These are phyloP conservation scores for Serendipita sp. DNA, from an alignment of 1,284 basidiomycete genomes.

Conservation along the genomic window DNA sequence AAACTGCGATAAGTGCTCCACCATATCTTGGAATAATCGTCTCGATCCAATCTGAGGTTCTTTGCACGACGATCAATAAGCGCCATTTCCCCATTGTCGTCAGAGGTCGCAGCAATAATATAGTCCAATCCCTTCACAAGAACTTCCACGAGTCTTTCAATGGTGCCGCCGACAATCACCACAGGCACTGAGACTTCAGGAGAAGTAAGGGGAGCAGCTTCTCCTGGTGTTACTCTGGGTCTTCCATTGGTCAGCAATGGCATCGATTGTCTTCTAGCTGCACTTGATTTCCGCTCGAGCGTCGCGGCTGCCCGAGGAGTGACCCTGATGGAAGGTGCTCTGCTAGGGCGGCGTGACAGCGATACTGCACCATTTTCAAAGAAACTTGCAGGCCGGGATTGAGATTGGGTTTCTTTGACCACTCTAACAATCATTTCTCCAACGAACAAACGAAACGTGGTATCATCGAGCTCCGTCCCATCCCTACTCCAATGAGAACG, in stretches of 20 bases:
- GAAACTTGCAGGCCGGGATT: slow-evolving; percentile 49
- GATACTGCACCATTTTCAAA: slow-evolving; percentile 26
- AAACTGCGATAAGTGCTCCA: slow-evolving; percentile 70
- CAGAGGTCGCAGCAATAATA: slow-evolving; percentile 59
- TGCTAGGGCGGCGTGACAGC: slow-evolving; percentile 44
- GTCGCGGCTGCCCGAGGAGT: slow-evolving; percentile 49
- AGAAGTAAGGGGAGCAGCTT: slow-evolving; percentile 35
- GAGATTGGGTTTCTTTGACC: slow-evolving; percentile 14
- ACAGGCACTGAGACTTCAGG: slow-evolving; percentile 57
- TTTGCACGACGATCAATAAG: slow-evolving; percentile 53
- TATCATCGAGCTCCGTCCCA: slow-evolving; percentile 19
- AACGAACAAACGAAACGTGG: slow-evolving; percentile 21
- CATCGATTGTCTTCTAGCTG: slow-evolving; percentile 58
- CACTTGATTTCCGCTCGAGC: slow-evolving; percentile 57
- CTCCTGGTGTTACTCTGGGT: slow-evolving; percentile 29
- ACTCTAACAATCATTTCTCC: slow-evolving; percentile 18
- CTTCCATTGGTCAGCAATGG: slow-evolving; percentile 54
- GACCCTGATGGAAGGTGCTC: slow-evolving; percentile 39
- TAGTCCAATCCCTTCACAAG: slow-evolving; percentile 64
- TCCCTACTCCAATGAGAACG: slow-evolving; percentile 29
- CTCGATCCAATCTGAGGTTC: slow-evolving; percentile 52
- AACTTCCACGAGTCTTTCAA: slow-evolving; percentile 57
- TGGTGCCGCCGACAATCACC: slow-evolving; percentile 58
- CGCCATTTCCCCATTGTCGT: slow-evolving; percentile 71
- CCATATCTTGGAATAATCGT: slow-evolving; percentile 59